Conservation (phyloP, 139 green algal genomes). For the Chlorella sp. region DNA sequence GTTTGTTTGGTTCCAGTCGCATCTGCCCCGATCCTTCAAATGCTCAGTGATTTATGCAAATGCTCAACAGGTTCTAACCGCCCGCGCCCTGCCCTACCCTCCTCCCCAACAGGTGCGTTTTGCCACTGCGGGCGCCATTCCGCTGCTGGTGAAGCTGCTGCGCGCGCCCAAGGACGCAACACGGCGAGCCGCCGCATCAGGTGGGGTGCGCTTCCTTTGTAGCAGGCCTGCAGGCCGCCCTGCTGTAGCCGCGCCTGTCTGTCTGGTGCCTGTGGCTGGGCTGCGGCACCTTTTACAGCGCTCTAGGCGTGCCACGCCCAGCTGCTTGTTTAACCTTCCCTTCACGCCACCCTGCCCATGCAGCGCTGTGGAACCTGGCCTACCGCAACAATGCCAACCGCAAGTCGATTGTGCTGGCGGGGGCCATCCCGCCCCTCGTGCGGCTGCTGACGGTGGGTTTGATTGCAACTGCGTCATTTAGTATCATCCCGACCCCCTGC, state of each 20-base stretch:
- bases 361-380: conserved; percentile 40
- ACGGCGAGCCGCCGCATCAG: conserved; percentile 26
- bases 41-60: too few relatives aligned
- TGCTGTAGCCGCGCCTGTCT: too few relatives aligned
- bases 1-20: too few relatives aligned
- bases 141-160: conserved; percentile 37
- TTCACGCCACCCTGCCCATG: not conserved
- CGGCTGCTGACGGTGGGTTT: conserved; percentile 3
- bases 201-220: not conserved
- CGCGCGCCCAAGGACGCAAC: conserved; percentile 12
- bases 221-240: not conserved
- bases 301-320: too few relatives aligned
- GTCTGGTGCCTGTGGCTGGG: too few relatives aligned
- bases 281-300: too few relatives aligned
- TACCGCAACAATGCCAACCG: conserved; percentile 39
- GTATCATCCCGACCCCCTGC: too few relatives aligned
- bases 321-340: too few relatives aligned
- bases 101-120: conserved; percentile 5
- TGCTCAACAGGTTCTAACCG: too few relatives aligned
- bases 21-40: too few relatives aligned
- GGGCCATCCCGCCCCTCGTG: conserved; percentile 32
- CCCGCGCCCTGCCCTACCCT: too few relatives aligned
- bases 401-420: conserved; percentile 18
- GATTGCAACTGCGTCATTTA: too few relatives aligned
- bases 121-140: conserved; percentile 11